Conservation (phyloP, 2,329 filamentous ascomycete species). For the Nemania sp. region DNA sequence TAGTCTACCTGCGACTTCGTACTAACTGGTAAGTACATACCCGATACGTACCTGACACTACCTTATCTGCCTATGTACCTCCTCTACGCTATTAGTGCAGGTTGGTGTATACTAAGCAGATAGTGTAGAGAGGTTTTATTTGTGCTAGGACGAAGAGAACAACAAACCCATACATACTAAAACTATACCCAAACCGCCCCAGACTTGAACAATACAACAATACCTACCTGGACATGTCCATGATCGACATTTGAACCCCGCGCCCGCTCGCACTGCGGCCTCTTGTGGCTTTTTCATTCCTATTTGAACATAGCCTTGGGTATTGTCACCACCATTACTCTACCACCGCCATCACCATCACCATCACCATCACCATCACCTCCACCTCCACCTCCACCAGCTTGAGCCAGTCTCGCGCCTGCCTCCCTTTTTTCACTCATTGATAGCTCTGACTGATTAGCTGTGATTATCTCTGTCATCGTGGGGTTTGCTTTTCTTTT, state of each 20-base stretch:
- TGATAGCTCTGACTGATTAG: no score
- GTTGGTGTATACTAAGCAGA: no score
- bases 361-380: conserved; percentile 3
- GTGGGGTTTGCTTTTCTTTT: not conserved
- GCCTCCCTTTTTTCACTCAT: not conserved
- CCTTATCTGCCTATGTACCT: not conserved
- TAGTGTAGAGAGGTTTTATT: no score
- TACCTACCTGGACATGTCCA: no score
- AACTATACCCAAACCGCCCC: conserved; percentile 1
- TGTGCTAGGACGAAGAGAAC: not conserved
- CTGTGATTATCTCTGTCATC: conserved; percentile 1
- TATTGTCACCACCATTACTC: no score
- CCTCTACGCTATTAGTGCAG: no score
- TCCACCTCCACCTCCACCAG: conserved; percentile 8
- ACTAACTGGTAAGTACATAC: no score
- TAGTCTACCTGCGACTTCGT: no score
- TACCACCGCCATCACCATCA: no score
- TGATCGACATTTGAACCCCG: conserved; percentile 21
- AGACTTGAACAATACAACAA: conserved; percentile 12
- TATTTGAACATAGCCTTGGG: not conserved
- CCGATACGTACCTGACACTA: not conserved
- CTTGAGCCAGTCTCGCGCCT: conserved; percentile 30
- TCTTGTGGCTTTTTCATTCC: conserved; percentile 7
- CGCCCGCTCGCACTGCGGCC: conserved; percentile 26
- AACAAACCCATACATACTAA: not conserved